These are phyloP conservation scores for Lachnellula subtilissima DNA, from an alignment of 2,329 filamentous ascomycete genomes.

Conservation along the genomic window DNA sequence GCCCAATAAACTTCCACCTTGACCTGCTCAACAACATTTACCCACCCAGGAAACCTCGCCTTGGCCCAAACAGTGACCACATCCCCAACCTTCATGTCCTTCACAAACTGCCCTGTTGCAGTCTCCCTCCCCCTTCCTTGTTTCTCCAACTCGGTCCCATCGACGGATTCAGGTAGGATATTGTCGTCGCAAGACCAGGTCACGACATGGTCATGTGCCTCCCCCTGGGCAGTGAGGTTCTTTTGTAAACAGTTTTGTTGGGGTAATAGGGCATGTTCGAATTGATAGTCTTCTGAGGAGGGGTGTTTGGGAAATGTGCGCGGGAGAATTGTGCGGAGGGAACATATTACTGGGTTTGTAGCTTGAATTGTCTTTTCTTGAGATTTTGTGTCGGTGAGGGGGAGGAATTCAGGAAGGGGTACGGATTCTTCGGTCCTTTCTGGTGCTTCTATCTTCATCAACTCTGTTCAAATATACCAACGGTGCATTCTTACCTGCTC, in stretches of 20 bases:
- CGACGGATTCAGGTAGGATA: slow-evolving; percentile 39
- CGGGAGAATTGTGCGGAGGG: slow-evolving; percentile 9
- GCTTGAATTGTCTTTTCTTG: neutral
- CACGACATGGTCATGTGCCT: slow-evolving; percentile 41
- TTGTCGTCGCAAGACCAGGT: slow-evolving; percentile 51
- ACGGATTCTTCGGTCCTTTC: neutral
- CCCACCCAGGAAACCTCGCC: slow-evolving; percentile 51
- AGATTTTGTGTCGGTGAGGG: neutral
- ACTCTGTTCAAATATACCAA: slow-evolving; percentile 15
- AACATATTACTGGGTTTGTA: neutral
- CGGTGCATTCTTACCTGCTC: slow-evolving; percentile 15
- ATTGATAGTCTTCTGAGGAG: slow-evolving; percentile 3
- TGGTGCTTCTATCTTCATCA: neutral
- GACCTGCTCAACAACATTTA: slow-evolving; percentile 45
- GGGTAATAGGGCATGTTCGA: slow-evolving; percentile 38
- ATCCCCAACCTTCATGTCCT: slow-evolving; percentile 52
- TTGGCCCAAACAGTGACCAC: slow-evolving; percentile 58
- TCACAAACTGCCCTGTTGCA: slow-evolving; percentile 51
- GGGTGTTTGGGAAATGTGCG: neutral
- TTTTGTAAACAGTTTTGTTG: slow-evolving; percentile 38
- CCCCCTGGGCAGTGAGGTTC: slow-evolving; percentile 40
- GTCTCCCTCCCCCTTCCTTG: slow-evolving; percentile 48
- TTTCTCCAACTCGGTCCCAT: slow-evolving; percentile 31
- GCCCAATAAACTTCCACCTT: slow-evolving; percentile 57
- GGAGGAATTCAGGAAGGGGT: neutral